Evolutionary conservation across 208 protist genomes (phyloP), one percentile per base, ranked within the genome.

Genomic region (Leishmania turanica): DNA sequence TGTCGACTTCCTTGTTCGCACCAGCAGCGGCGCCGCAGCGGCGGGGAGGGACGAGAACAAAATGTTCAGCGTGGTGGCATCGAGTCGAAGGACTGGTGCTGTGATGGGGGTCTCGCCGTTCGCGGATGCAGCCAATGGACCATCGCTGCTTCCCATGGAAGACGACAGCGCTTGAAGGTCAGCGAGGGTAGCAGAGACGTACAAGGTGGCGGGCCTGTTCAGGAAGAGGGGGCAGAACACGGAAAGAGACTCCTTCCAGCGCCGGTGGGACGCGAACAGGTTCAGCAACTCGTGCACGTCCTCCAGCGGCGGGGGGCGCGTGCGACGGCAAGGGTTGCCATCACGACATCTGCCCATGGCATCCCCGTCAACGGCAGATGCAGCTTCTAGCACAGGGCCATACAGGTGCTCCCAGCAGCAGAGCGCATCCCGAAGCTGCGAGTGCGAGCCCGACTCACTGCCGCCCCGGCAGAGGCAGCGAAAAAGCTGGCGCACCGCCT

Each of bases 281-380:
- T 97, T 95, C 17, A 96, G 83, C 34, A 96, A 72, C 40, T 84
- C 77, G 47, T 88, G 90, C 56, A 96, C 75, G 51, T 96, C 91
- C 65, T 77, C 77, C 70, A 84, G 45, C 2, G 86, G 82, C 21
- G 90, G 86, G 4, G 45, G 45, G 6, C 24, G 34, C 19, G 31
- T 13, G 27, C 1, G n/a, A 8, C 66, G 11, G 31, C 66, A 24
- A 34, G 7, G 42, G 42, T 31, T 77, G 2, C 11, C 40, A 40
- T 49, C 60, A 58, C n/a, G 15, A 51, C 15, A 45, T 6, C 31
- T 11, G 17, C 21, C 34, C 72, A 19, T 15, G 51, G 72, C 31
- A 47, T 76, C 72, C 47, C 34, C 34, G 24, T 27, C 51, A 45
- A 13, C 51, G 72, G 15, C n/a, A 62, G 31, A 24, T 47, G 7